These are phyloP conservation scores for Tilletia walkeri DNA, from an alignment of 1,284 basidiomycete genomes.

Conservation along the genomic window DNA sequence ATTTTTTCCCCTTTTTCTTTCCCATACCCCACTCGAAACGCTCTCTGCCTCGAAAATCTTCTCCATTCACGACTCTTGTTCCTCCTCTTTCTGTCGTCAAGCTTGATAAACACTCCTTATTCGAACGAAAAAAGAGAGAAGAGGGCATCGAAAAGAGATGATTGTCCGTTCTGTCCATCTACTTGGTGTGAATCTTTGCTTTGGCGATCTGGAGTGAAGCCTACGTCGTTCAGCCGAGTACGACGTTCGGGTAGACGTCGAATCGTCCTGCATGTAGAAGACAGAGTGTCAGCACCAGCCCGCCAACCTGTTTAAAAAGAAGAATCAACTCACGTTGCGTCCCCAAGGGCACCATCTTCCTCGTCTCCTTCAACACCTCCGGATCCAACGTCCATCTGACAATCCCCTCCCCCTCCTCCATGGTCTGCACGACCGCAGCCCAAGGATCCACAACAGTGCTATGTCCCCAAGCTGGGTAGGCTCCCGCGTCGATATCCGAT, in stretches of 20 bases:
- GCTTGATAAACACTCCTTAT: too few relatives aligned
- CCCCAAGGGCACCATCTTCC: slow-evolving; percentile 43
- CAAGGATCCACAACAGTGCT: slow-evolving; percentile 56
- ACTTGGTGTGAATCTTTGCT: too few relatives aligned
- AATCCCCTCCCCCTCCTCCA: slow-evolving; percentile 76
- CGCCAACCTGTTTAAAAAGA: background rate
- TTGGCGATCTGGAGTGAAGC: background rate
- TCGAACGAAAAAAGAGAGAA: too few relatives aligned
- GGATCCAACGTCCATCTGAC: slow-evolving; percentile 57
- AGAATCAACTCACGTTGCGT: slow-evolving; percentile 31
- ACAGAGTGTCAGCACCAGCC: background rate
- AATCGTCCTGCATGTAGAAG: slow-evolving; percentile 18
- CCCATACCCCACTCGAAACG: too few relatives aligned
- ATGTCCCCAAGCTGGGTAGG: slow-evolving; percentile 54
- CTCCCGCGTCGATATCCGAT: slow-evolving; percentile 53
- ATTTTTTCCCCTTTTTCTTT: too few relatives aligned
- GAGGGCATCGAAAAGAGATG: too few relatives aligned
- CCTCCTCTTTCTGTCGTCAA: too few relatives aligned
- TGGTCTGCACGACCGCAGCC: slow-evolving; percentile 76
- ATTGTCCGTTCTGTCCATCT: too few relatives aligned
- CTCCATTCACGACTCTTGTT: too few relatives aligned
- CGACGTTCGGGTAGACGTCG: slow-evolving; percentile 20
- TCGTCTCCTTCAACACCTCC: slow-evolving; percentile 35
- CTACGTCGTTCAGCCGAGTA: background rate
- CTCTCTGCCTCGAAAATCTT: too few relatives aligned